A percentile compares a stretch with the other conserved stretches of the same genome.
These are phyloP conservation scores for Globisporangium carolinianum DNA, from an alignment of 352 stramenopile genomes.

Conservation along the genomic window DNA sequence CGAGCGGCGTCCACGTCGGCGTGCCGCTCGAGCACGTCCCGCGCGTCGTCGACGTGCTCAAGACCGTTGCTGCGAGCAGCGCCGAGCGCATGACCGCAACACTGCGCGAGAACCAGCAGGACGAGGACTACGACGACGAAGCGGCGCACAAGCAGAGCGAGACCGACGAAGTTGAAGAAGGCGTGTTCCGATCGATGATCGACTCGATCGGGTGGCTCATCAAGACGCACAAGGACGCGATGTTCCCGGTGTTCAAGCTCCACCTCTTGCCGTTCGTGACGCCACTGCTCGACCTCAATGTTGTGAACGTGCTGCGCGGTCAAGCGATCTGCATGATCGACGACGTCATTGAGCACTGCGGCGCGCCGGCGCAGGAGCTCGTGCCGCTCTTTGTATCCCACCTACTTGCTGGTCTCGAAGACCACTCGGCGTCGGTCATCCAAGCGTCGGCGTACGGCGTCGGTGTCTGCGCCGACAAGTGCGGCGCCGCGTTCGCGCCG, in stretches of 20 bases:
- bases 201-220: slow-evolving; percentile 84
- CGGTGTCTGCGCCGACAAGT: slow-evolving; percentile 79
- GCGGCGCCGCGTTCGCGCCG: slow-evolving; percentile 55
- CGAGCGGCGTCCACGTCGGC: slow-evolving; percentile 63
- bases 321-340: slow-evolving; percentile 87
- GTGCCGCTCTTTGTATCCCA: slow-evolving; percentile 66
- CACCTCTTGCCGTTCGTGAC: slow-evolving; percentile 63
- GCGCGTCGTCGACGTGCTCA: slow-evolving; percentile 62
- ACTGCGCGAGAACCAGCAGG: slow-evolving; percentile 60
- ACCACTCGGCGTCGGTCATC: slow-evolving; percentile 55
- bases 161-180: slow-evolving; percentile 66
- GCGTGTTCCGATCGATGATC: slow-evolving; percentile 73
- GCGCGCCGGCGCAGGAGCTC: slow-evolving; percentile 56
- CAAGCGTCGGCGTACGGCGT: slow-evolving; percentile 80
- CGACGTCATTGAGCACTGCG: slow-evolving; percentile 85
- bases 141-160: slow-evolving; percentile 63
- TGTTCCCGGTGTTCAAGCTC: slow-evolving; percentile 70
- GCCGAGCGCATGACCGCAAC: slow-evolving; percentile 50
- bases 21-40: slow-evolving; percentile 65
- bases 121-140: slow-evolving; percentile 80
- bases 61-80: slow-evolving; percentile 55
- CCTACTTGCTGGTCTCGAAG: slow-evolving; percentile 66
- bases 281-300: slow-evolving; percentile 54
- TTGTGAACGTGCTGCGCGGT: slow-evolving; percentile 55
- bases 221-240: slow-evolving; percentile 72